A percentile compares a stretch with the other conserved stretches of the same genome.
phyloP scores from a whole-genome alignment of 768 basidiomycete genomes.

The Boletus subcaerulescens region DNA sequence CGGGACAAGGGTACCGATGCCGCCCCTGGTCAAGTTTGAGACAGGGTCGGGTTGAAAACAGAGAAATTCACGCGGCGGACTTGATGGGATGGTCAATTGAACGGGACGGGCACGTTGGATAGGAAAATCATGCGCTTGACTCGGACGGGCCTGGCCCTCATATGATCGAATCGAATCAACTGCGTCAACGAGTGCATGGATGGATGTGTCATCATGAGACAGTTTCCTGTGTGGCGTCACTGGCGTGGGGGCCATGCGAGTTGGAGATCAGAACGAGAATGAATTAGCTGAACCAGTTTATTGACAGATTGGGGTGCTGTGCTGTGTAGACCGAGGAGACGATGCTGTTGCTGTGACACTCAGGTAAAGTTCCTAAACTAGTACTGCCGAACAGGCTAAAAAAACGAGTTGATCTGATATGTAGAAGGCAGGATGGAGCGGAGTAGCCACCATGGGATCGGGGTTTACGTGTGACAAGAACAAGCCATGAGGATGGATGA shows the following conservation, averaged over 20 bases:
- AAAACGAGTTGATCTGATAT: constrained; percentile 21
- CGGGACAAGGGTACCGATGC: constrained; percentile 2
- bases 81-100: constrained; percentile 13
- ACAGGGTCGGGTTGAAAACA: constrained; percentile 14
- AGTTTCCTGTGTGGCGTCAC: constrained; percentile 10
- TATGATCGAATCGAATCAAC: constrained; percentile 2
- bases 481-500: constrained; percentile 9
- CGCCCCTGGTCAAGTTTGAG: neutral
- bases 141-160: neutral
- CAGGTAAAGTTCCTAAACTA: constrained; percentile 12
- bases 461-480: constrained; percentile 28
- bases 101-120: constrained; percentile 1
- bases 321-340: constrained; percentile 12
- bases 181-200: constrained; percentile 5
- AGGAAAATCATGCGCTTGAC: constrained; percentile 6
- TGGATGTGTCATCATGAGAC: constrained; percentile 22
- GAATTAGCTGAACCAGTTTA: constrained; percentile 6
- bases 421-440: constrained; percentile 10
- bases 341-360: constrained; percentile 14
- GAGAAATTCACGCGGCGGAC: constrained; percentile 19
- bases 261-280: constrained; percentile 14
- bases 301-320: constrained; percentile 17
- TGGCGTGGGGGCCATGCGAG: constrained; percentile 19
- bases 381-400: constrained; percentile 21
- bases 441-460: constrained; percentile 13